Evolutionary conservation across 306 rosid species (phyloP), one percentile per base, ranked within the genome.

Genomic region (Arachis hypogaea): DNA sequence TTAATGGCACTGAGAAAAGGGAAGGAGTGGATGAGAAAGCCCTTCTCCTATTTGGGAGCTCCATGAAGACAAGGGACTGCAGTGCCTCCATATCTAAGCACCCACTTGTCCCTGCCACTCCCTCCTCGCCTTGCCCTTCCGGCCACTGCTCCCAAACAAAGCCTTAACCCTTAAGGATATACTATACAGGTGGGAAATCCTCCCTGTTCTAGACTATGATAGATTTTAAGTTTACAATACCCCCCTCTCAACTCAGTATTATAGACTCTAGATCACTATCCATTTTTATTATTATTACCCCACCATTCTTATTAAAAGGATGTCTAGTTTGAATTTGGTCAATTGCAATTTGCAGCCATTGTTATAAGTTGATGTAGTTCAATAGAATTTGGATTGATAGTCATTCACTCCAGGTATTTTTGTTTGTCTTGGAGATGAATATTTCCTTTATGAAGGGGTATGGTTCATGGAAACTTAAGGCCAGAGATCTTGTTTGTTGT

Each of bases 271-370:
- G 61, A 45, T 30, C 6, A 5, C 38, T 54, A 56, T 40, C 51
- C 52, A 14, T 38, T 64, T 57, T 58, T 10, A 22, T 59, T 22
- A 67, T 42, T 42, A 1, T 12, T 60, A 51, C 6, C 47, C 29
- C 18, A 28, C 45, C 59, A 49, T 22, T 33, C 63, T 58, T 60
- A 11, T 18, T 49, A 3, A 54, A 44, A 68, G 55, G 12, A 40
- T 68, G 51, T 28, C 68, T 56, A 63, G 80, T 40, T 46, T 62
- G 68, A 44, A 59, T 29, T 75, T 49, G 66, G 40, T 52, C 55
- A 63, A 6, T 10, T 16, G 51, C 55, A 56, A 6, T 10, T 16
- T 41, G 71, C 40, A 33, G 59, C 63, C 69, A 11, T 54, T 70
- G 16, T 63, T 22, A 18, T 57, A 59, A 61, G 18, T 50, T 42